Evolutionary conservation across 2,329 filamentous ascomycete species (phyloP).

Genomic region (Colletotrichum sp.): DNA sequence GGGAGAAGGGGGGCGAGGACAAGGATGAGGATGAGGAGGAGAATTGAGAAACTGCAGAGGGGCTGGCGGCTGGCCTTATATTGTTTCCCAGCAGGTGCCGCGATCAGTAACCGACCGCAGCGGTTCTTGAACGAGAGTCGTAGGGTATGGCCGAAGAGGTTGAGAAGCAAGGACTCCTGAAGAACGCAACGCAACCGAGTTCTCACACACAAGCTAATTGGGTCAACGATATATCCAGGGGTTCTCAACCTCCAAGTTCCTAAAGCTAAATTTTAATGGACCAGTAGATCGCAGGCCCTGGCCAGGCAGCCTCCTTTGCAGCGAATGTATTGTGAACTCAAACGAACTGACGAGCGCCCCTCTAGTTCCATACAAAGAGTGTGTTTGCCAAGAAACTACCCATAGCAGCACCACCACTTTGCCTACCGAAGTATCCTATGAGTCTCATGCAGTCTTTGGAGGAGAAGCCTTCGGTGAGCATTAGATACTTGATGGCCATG

Average conservation of each 20-base stretch:
- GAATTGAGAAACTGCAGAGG: not conserved
- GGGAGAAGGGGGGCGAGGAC: not conserved
- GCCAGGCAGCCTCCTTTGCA: not conserved
- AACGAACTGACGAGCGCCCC: not conserved
- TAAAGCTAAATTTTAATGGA: not conserved
- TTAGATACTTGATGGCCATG: slow-evolving; percentile 10
- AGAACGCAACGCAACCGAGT: not conserved
- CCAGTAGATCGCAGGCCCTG: not conserved
- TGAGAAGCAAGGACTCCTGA: not conserved
- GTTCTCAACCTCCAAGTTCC: not conserved
- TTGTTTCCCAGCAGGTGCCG: not conserved
- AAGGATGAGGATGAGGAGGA: not conserved
- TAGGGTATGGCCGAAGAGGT: not conserved
- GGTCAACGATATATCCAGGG: not conserved
- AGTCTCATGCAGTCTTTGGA: not conserved
- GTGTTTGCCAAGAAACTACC: not conserved
- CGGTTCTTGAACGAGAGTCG: not conserved
- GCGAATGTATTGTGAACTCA: not conserved
- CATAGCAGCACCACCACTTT: not conserved
- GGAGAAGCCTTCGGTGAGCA: not conserved
- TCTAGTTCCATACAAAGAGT: not conserved
- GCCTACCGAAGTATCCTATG: not conserved
- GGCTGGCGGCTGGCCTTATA: not conserved
- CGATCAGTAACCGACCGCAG: not conserved
- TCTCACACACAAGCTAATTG: not conserved